phyloP scores from a whole-genome alignment of 352 stramenopile genomes.

The Salisapilia sapeloensis region DNA sequence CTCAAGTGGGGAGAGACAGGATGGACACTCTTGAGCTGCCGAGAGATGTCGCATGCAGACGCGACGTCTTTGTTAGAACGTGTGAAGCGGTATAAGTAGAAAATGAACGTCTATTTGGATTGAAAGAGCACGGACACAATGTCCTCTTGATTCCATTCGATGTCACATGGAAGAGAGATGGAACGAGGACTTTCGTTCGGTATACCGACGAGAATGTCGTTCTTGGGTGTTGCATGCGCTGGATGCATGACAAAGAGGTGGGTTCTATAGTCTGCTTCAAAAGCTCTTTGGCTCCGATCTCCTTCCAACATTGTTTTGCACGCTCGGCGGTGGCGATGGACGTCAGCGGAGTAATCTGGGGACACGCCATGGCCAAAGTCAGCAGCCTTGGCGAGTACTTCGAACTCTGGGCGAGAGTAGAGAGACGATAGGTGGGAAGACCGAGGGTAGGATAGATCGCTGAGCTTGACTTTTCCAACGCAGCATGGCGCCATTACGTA shows the following conservation, averaged over 20 bases:
- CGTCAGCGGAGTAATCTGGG: slow-evolving; percentile 13
- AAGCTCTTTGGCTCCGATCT: slow-evolving; percentile 45
- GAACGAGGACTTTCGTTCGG: slow-evolving; percentile 5
- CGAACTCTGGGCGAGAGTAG: slow-evolving; percentile 45
- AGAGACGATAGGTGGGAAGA: slow-evolving; percentile 17
- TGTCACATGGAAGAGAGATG: slow-evolving; percentile 13
- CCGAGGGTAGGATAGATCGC: slow-evolving; percentile 35
- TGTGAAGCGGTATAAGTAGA: slow-evolving; percentile 7
- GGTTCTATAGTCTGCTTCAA: slow-evolving; percentile 35
- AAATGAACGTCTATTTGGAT: background rate
- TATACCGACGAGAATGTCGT: slow-evolving; percentile 63
- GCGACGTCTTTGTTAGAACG: slow-evolving; percentile 23
- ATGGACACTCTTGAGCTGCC: slow-evolving; percentile 30
- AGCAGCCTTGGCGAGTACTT: slow-evolving; percentile 56
- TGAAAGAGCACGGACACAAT: slow-evolving; percentile 4
- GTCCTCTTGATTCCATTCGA: slow-evolving; percentile 3
- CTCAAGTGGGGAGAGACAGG: slow-evolving; percentile 11
- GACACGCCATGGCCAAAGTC: slow-evolving; percentile 48
- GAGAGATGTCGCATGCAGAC: slow-evolving; percentile 18
- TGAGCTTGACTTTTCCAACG: slow-evolving; percentile 67
- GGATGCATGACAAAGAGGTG: slow-evolving; percentile 74
- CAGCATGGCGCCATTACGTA: slow-evolving; percentile 72
- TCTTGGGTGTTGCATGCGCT: slow-evolving; percentile 53
- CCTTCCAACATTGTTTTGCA: slow-evolving; percentile 74
- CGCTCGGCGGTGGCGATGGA: slow-evolving; percentile 30